A percentile compares a stretch with the other conserved stretches of the same genome.
These are phyloP conservation scores for Aspergillus chevalieri DNA, from an alignment of 2,329 filamentous ascomycete genomes.

Conservation along the genomic window DNA sequence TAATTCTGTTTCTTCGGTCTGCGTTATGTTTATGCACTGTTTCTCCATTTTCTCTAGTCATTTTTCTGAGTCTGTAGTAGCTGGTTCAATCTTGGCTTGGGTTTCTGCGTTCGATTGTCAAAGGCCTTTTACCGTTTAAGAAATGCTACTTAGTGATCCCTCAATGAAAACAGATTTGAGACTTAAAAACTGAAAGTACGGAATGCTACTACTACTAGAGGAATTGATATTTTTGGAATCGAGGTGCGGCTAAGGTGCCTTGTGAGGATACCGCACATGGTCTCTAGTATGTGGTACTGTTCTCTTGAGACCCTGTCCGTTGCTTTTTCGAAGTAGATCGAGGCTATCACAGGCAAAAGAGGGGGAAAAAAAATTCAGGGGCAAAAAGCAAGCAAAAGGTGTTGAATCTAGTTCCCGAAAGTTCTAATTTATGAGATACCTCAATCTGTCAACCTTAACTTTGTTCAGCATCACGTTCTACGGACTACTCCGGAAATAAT, in stretches of 20 bases:
- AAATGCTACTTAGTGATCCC: neutral
- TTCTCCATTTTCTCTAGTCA: too few species aligned
- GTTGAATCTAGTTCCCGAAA: neutral
- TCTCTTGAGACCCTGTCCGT: neutral
- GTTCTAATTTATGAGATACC: neutral
- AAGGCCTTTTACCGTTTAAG: conserved; percentile 2
- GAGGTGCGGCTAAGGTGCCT: neutral
- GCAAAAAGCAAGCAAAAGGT: neutral
- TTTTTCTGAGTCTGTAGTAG: conserved; percentile 7
- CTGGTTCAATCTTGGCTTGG: conserved; percentile 12
- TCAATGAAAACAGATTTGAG: neutral
- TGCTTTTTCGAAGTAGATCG: conserved; percentile 3
- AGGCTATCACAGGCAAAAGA: neutral
- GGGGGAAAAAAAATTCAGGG: too few species aligned
- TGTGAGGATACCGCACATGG: too few species aligned
- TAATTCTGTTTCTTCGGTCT: conserved; percentile 8
- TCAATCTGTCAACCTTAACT: neutral
- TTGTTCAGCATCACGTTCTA: neutral
- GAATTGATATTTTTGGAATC: neutral
- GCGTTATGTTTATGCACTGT: too few species aligned
- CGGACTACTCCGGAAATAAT: too few species aligned
- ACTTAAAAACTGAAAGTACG: neutral
- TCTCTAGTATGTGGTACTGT: neutral
- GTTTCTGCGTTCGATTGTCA: conserved; percentile 10
- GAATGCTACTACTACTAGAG: neutral